phyloP scores from a whole-genome alignment of 306 rosid species.

The Mimosa pudica region DNA sequence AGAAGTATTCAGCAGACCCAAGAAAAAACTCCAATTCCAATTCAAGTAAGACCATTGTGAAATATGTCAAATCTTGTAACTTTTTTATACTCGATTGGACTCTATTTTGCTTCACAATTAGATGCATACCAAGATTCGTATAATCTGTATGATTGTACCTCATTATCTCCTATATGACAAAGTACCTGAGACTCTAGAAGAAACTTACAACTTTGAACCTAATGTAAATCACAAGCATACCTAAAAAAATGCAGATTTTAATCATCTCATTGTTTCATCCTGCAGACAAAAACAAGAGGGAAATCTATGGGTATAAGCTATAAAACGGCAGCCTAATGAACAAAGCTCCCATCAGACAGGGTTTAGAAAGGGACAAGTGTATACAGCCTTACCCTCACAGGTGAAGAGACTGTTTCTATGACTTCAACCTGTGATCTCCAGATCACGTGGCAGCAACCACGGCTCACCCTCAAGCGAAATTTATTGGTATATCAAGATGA shows the following conservation, averaged over 20 bases:
- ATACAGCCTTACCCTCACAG: no score
- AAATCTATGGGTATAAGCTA: not conserved
- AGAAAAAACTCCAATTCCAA: not conserved
- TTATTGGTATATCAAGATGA: slow-evolving; percentile 1
- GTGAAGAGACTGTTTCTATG: no score
- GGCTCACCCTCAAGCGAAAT: not conserved
- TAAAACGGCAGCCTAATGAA: no score
- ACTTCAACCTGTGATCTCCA: no score
- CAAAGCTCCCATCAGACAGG: no score
- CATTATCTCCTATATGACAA: not conserved
- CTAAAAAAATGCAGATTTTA: not conserved
- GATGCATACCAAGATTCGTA: not conserved
- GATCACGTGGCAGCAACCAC: no score
- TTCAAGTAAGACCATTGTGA: not conserved
- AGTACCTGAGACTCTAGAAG: not conserved
- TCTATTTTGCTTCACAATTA: not conserved
- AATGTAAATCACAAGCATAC: slow-evolving; percentile 8
- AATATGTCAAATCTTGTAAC: not conserved
- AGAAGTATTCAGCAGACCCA: not conserved
- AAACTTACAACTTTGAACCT: not conserved
- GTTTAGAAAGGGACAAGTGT: no score
- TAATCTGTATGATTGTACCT: not conserved
- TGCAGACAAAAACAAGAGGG: not conserved
- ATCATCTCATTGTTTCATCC: not conserved
- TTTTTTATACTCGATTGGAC: not conserved